phyloP scores from a whole-genome alignment of 345 rosid species.

The Kandelia obovata region DNA sequence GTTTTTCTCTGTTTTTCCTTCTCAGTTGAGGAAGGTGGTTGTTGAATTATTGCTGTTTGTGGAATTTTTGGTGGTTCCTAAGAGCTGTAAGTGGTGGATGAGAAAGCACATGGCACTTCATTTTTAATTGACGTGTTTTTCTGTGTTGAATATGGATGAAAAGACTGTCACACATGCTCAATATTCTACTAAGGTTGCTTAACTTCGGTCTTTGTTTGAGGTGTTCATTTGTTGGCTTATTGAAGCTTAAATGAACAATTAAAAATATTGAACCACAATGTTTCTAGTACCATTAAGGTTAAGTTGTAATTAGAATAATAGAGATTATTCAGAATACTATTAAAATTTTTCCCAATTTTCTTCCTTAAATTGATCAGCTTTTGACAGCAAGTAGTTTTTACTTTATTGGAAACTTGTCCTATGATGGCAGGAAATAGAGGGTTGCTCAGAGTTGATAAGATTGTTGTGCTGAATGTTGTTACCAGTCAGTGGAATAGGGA shows the following conservation, averaged over 20 bases:
- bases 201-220: neutral
- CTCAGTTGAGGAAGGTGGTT: constrained; percentile 1
- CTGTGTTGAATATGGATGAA: too few relatives aligned
- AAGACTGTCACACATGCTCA: too few relatives aligned
- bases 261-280: neutral
- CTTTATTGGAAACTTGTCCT: constrained; percentile 12
- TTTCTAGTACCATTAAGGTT: neutral
- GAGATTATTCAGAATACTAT: neutral
- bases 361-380: neutral
- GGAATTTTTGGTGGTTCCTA: neutral
- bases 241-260: too few relatives aligned
- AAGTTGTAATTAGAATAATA: neutral
- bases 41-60: constrained; percentile 3
- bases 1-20: neutral
- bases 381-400: constrained; percentile 10
- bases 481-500: constrained; percentile 68
- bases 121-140: neutral
- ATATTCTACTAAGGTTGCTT: too few relatives aligned
- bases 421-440: constrained; percentile 22
- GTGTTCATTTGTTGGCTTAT: too few relatives aligned
- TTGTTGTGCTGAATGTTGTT: constrained; percentile 96
- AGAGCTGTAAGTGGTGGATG: neutral
- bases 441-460: constrained; percentile 29
- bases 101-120: too few relatives aligned
- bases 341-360: neutral